Percentiles rank a stretch among this genome's conserved stretches.
Evolutionary conservation across 805 yeast species (phyloP).

Genomic region (Candida chauliodis): DNA sequence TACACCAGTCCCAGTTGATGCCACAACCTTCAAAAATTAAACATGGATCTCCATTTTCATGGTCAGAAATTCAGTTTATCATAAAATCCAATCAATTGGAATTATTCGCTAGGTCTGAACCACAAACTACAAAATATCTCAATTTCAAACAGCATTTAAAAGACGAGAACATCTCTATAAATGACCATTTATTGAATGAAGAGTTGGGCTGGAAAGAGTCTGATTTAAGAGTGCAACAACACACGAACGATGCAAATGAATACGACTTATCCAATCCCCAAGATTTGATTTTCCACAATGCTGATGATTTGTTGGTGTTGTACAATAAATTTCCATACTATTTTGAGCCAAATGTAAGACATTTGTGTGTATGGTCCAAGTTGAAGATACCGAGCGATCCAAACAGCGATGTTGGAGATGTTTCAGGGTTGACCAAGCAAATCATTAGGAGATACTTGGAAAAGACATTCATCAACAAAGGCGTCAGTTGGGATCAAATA

Average conservation of each 20-base stretch:
- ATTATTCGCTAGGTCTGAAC: conserved; percentile 46
- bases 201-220: conserved; percentile 50
- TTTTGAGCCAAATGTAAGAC: conserved; percentile 48
- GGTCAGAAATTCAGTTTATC: conserved; percentile 41
- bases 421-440: conserved; percentile 38
- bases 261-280: conserved; percentile 19
- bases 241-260: conserved; percentile 11
- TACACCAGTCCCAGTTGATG: conserved; percentile 32
- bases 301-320: conserved; percentile 43
- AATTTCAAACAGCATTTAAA: conserved; percentile 42
- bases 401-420: conserved; percentile 47
- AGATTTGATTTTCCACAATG: conserved; percentile 38
- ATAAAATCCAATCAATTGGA: conserved; percentile 43
- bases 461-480: conserved; percentile 46
- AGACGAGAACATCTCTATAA: conserved; percentile 35
- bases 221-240: conserved; percentile 15
- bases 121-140: conserved; percentile 41
- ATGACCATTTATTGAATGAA: conserved; percentile 44
- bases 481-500: conserved; percentile 35
- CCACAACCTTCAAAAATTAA: conserved; percentile 31
- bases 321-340: conserved; percentile 67
- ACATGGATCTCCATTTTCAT: conserved; percentile 37
- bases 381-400: conserved; percentile 51
- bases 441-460: conserved; percentile 44
- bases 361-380: conserved; percentile 68